A percentile compares a stretch with the other conserved stretches of the same genome.
Evolutionary conservation across 2,329 filamentous ascomycete species (phyloP).

Genomic region (Stachybotrys echinatus): DNA sequence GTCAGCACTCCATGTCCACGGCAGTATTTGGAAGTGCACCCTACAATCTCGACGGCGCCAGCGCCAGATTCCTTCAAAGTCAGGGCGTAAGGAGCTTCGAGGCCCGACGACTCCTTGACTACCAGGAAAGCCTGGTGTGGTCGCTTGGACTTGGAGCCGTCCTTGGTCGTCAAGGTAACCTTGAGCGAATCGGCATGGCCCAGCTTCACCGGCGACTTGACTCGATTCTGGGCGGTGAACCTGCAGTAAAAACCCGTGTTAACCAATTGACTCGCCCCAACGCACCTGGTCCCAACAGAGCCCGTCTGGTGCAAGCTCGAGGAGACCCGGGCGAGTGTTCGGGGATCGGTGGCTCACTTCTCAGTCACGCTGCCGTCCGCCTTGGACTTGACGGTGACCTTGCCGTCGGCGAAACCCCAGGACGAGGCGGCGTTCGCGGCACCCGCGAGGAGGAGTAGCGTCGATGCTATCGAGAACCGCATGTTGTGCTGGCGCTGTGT

Average conservation of each 20-base stretch:
- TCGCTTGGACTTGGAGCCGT: constrained; percentile 71
- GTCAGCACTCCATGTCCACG: constrained; percentile 17
- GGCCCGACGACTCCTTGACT: constrained; percentile 68
- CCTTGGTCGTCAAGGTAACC: constrained; percentile 73
- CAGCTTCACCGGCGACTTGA: constrained; percentile 61
- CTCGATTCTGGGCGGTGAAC: constrained; percentile 52
- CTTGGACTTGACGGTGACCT: constrained; percentile 60
- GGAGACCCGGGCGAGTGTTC: background rate
- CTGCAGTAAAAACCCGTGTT: constrained; percentile 32
- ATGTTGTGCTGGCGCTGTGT: constrained; percentile 19
- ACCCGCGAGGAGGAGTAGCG: constrained; percentile 42
- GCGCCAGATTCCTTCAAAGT: constrained; percentile 84
- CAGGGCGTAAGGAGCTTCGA: constrained; percentile 85
- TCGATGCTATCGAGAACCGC: constrained; percentile 31
- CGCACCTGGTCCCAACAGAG: background rate
- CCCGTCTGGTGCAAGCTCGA: background rate
- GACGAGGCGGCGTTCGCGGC: constrained; percentile 49
- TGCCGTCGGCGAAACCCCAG: constrained; percentile 72
- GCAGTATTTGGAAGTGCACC: constrained; percentile 17
- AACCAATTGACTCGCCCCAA: background rate
- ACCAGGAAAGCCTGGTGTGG: constrained; percentile 94
- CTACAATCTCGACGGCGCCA: constrained; percentile 76
- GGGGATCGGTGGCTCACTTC: constrained; percentile 47
- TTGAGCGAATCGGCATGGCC: constrained; percentile 70
- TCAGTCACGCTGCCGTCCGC: constrained; percentile 59